Evolutionary conservation across 345 rosid species (phyloP).

Genomic region (Streptanthus diversifolius): DNA sequence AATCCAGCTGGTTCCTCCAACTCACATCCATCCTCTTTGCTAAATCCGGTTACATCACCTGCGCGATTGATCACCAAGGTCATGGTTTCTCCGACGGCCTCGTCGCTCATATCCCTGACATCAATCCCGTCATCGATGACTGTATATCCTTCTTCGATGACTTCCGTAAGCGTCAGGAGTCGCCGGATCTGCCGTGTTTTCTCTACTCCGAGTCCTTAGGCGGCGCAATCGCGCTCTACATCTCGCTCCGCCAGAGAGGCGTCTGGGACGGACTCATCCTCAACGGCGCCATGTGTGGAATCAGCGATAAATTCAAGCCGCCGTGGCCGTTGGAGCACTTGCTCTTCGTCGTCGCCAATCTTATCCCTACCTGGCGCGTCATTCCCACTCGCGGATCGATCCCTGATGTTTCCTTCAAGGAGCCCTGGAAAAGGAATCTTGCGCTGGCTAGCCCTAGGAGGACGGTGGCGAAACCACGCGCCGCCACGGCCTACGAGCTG

Average conservation of each 20-base stretch:
- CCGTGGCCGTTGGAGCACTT: conserved; percentile 94
- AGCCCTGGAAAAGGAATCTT: conserved; percentile 76
- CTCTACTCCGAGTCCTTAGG: conserved; percentile 88
- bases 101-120: conserved; percentile 63
- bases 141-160: conserved; percentile 62
- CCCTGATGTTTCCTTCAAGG: conserved; percentile 70
- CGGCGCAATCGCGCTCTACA: conserved; percentile 80
- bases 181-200: conserved; percentile 60
- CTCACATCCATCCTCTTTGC: conserved; percentile 79
- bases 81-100: conserved; percentile 96
- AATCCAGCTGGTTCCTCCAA: conserved; percentile 74
- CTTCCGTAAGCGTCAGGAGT: conserved; percentile 51
- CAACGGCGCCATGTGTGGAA: conserved; percentile 98
- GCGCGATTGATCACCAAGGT: conserved; percentile 96
- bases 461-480: conserved; percentile 63
- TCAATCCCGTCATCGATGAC: conserved; percentile 81
- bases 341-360: conserved; percentile 53
- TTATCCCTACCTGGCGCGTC: conserved; percentile 86
- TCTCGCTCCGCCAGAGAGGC: conserved; percentile 66
- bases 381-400: conserved; percentile 81
- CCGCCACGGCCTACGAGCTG: conserved; percentile 84
- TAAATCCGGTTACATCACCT: conserved; percentile 64
- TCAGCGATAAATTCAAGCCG: conserved; percentile 83
- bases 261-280: conserved; percentile 79
- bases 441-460: conserved; percentile 70